Base-by-base conservation (phyloP, 805 yeast species). In the Debaryomyces hansenii region DNA sequence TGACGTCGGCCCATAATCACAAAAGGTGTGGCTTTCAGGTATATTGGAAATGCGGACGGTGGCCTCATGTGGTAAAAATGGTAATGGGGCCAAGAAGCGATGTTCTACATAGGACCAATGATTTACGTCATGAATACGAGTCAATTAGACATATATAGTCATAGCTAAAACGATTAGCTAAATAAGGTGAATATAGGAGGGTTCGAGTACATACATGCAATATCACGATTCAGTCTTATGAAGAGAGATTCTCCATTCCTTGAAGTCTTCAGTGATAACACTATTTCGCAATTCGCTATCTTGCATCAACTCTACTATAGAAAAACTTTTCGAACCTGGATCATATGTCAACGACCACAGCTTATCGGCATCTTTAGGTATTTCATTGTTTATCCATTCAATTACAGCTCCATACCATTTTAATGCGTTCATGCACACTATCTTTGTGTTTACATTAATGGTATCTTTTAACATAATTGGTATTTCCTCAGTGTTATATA, bases 361-460 rank as follows among this genome's bases (percentile, higher is more conserved):
- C 40, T 69, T 77, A 18, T 67, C 63, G 48, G 82, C 82, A 41
- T 60, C 67, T 37, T 79, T 79, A 10, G 88, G 85, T 15, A 73
- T 51, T 40, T 54, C 59, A 18, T 74, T 75, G 36, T 71, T 71
- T 29, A 92, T 61, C 96, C 96, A 90, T 47, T 87, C 89, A 44
- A 89, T 70, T 15, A 85, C 77, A 0, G 94, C 90, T 3, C 92
- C 92, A 64, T 89, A 87, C 82, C 95, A 94, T 56, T 84, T 87
- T 42, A 92, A 72, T 7, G 92, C 83, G 45, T 84, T 89, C 64
- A 83, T 79, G 53, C 96, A 92, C 57, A 82, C 82, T 64, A 88
- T 81, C 43, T 73, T 76, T 28, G 53, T 45, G 5, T 54, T 59
- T 15, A 66, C 60, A 1, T 70, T 54, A 1, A 79, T 77, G 52